Evolutionary conservation across 192 early-diverging fungal genomes (phyloP).

Genomic region (Lunasporangiospora selenospora): DNA sequence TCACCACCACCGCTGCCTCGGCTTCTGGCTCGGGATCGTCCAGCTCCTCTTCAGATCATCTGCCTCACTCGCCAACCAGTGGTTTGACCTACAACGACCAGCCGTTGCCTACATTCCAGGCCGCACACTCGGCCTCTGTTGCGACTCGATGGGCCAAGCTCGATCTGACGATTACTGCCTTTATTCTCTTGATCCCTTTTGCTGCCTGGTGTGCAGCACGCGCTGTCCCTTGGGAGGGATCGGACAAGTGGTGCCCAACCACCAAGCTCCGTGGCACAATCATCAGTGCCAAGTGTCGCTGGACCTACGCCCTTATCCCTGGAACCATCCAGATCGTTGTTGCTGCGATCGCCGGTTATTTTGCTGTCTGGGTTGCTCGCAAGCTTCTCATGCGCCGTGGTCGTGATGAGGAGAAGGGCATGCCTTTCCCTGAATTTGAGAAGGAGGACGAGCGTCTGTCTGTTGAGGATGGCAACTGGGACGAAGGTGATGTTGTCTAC

Average conservation of each 20-base stretch:
- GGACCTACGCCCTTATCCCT: slow-evolving; percentile 44
- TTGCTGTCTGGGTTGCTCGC: slow-evolving; percentile 37
- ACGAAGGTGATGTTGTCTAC: slow-evolving; percentile 46
- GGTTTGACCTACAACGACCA: slow-evolving; percentile 40
- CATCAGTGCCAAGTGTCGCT: slow-evolving; percentile 23
- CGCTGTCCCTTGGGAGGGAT: slow-evolving; percentile 29
- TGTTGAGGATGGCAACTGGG: slow-evolving; percentile 47
- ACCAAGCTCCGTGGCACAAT: slow-evolving; percentile 21
- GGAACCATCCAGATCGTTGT: slow-evolving; percentile 29
- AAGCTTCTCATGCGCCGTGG: slow-evolving; percentile 25
- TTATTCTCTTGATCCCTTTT: slow-evolving; percentile 32
- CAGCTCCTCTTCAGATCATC: not conserved
- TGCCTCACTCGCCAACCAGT: slow-evolving; percentile 16
- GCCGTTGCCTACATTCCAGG: slow-evolving; percentile 39
- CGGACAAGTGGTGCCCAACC: slow-evolving; percentile 25
- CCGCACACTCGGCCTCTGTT: slow-evolving; percentile 22
- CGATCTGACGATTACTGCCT: slow-evolving; percentile 25
- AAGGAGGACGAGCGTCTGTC: slow-evolving; percentile 24
- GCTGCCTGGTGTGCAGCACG: slow-evolving; percentile 41
- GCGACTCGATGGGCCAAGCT: slow-evolving; percentile 34
- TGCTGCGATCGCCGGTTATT: slow-evolving; percentile 33
- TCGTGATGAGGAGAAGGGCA: slow-evolving; percentile 29
- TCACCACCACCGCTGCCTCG: slow-evolving; percentile 4
- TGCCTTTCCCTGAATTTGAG: slow-evolving; percentile 33
- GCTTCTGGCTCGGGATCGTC: not conserved